These are phyloP conservation scores for Thelonectria rubi DNA, from an alignment of 2,329 filamentous ascomycete genomes.

Conservation along the genomic window DNA sequence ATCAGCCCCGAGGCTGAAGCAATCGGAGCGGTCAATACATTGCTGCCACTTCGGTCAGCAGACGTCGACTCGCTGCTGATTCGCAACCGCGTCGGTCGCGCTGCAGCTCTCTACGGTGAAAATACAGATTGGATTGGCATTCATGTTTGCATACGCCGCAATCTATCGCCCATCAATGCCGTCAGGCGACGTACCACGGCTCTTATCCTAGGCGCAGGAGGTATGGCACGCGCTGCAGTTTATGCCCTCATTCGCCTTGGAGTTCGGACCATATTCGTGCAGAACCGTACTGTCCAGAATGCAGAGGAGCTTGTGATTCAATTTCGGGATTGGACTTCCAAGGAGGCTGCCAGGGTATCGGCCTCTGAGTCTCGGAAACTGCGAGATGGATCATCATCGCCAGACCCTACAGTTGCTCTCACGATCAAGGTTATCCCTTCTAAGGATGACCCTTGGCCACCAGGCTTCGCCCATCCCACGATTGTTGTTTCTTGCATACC, in stretches of 20 bases:
- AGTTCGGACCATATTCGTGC: conserved; percentile 66
- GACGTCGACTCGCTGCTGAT: conserved; percentile 44
- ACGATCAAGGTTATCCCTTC: conserved; percentile 42
- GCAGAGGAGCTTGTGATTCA: conserved; percentile 58
- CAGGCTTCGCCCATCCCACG: conserved; percentile 20
- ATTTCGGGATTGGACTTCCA: conserved; percentile 32
- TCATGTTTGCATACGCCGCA: conserved; percentile 66
- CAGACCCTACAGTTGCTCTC: background rate
- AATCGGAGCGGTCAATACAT: conserved; percentile 71
- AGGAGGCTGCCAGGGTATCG: background rate
- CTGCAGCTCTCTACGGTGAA: conserved; percentile 68
- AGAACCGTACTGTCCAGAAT: conserved; percentile 62
- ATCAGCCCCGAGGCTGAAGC: conserved; percentile 69
- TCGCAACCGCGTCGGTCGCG: conserved; percentile 62
- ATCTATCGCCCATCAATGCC: conserved; percentile 66
- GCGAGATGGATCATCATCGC: background rate
- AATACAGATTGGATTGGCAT: conserved; percentile 76
- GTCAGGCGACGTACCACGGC: conserved; percentile 49
- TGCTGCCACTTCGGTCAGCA: conserved; percentile 65
- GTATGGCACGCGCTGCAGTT: conserved; percentile 55
- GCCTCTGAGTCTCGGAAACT: background rate
- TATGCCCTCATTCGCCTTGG: conserved; percentile 69
- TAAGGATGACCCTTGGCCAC: conserved; percentile 27
- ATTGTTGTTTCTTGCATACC: conserved; percentile 30
- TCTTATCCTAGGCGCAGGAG: conserved; percentile 59